Percentiles rank a stretch among this genome's conserved stretches.
Evolutionary conservation across 2,329 filamentous ascomycete species (phyloP).

Genomic region (Penicillium sp.): DNA sequence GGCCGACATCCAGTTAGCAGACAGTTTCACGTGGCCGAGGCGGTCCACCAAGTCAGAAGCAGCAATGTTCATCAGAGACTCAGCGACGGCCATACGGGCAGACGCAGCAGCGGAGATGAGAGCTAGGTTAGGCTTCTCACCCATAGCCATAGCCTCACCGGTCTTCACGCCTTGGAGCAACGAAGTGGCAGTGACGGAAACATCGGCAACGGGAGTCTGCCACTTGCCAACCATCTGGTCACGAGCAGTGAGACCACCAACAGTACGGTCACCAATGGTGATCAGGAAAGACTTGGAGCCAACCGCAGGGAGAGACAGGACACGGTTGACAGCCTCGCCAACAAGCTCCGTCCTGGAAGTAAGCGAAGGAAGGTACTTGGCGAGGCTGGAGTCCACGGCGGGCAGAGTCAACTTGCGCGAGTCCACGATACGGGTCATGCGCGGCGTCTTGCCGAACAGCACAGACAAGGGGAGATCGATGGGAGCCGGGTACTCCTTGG

Average conservation of each 20-base stretch:
- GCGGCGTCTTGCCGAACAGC: conserved; percentile 82
- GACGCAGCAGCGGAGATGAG: conserved; percentile 86
- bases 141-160: conserved; percentile 97
- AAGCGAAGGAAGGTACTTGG: conserved; percentile 58
- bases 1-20: conserved; percentile 99
- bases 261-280: conserved; percentile 88
- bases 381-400: conserved; percentile 70
- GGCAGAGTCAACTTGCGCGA: conserved; percentile 64
- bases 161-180: conserved; percentile 67
- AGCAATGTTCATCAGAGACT: conserved; percentile 87
- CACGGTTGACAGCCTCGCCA: conserved; percentile 70
- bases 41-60: conserved; percentile 71
- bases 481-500: conserved; percentile 66
- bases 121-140: conserved; percentile 82
- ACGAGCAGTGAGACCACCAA: conserved; percentile 79
- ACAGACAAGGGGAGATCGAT: conserved; percentile 88
- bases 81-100: conserved; percentile 91
- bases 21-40: conserved; percentile 75
- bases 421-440: conserved; percentile 69
- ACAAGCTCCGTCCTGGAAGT: conserved; percentile 48
- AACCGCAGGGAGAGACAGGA: conserved; percentile 80
- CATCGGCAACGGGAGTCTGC: conserved; percentile 91
- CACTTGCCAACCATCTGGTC: conserved; percentile 97
- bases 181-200: conserved; percentile 83
- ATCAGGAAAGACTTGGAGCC: conserved; percentile 98